These are phyloP conservation scores for Sporisorium scitamineum DNA, from an alignment of 1,284 basidiomycete species.

Conservation along the genomic window DNA sequence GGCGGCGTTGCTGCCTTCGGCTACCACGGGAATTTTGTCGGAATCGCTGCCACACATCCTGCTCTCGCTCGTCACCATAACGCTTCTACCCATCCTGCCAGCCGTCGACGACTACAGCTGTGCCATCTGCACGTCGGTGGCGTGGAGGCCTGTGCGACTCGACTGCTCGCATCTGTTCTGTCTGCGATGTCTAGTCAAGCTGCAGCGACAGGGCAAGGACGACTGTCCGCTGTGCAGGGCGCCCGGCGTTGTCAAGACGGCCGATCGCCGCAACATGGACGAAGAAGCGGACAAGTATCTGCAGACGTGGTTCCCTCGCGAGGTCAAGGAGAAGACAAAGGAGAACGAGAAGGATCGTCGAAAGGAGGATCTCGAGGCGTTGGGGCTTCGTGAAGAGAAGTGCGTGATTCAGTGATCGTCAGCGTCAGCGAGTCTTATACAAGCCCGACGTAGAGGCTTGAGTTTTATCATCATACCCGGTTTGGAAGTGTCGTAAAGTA, in stretches of 20 bases:
- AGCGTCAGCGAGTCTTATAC: no score
- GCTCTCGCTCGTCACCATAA: constrained; percentile 86
- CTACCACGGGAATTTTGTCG: constrained; percentile 58
- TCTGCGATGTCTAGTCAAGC: constrained; percentile 88
- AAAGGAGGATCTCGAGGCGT: constrained; percentile 78
- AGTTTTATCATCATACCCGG: no score
- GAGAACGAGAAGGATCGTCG: constrained; percentile 83
- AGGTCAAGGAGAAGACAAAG: constrained; percentile 81
- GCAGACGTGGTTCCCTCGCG: constrained; percentile 91
- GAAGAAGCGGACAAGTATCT: constrained; percentile 85
- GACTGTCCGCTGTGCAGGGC: constrained; percentile 84
- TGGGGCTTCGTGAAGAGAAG: constrained; percentile 72
- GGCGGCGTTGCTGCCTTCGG: constrained; percentile 59
- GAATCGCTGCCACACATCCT: constrained; percentile 79
- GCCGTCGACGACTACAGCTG: constrained; percentile 79
- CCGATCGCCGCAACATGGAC: constrained; percentile 75
- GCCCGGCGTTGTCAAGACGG: constrained; percentile 57
- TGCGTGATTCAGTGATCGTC: constrained; percentile 37
- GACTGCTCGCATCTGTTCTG: constrained; percentile 91
- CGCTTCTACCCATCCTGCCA: constrained; percentile 84
- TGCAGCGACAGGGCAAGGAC: constrained; percentile 84
- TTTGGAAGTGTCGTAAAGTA: not conserved
- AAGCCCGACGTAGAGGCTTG: no score
- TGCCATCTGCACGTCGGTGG: constrained; percentile 70
- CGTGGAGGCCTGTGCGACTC: constrained; percentile 76